phyloP scores from a whole-genome alignment of 139 green algal species.

The Zygnema circumcarinatum region DNA sequence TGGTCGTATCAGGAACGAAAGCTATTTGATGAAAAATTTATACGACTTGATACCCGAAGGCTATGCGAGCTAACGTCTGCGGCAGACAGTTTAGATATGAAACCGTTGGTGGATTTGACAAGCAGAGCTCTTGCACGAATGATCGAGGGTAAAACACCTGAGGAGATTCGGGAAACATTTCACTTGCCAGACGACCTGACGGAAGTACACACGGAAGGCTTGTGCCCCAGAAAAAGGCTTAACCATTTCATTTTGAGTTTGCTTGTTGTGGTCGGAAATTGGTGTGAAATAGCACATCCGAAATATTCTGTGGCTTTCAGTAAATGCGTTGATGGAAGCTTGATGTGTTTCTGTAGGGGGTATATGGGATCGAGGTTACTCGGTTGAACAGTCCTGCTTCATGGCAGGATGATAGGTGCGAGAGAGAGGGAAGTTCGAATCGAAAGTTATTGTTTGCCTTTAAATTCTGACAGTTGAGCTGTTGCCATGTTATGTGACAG shows the following conservation, averaged over 20 bases:
- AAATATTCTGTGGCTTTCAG: too few species aligned
- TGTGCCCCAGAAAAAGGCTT: too few species aligned
- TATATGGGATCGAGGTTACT: too few species aligned
- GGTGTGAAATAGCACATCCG: too few species aligned
- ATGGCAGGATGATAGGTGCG: too few species aligned
- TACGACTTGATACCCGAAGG: conserved; percentile 68
- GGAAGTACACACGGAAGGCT: conserved; percentile 41
- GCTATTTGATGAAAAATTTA: conserved; percentile 77
- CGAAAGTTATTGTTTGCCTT: too few species aligned
- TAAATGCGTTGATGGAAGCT: too few species aligned
- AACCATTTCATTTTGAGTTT: too few species aligned
- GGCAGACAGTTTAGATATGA: conserved; percentile 74
- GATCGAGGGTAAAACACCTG: conserved; percentile 77
- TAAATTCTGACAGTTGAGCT: conserved; percentile 7
- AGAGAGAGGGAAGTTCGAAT: too few species aligned
- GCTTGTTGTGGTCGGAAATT: too few species aligned
- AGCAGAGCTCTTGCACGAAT: conserved; percentile 71
- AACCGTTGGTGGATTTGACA: conserved; percentile 74
- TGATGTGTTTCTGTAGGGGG: too few species aligned
- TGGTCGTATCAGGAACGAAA: conserved; percentile 75
- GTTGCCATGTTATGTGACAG: conserved; percentile 50
- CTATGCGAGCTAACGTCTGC: conserved; percentile 78
- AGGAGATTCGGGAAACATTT: conserved; percentile 74
- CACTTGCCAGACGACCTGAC: conserved; percentile 78
- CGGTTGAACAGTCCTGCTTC: too few species aligned